phyloP scores from a whole-genome alignment of 1,284 basidiomycete genomes.

The Moesziomyces parantarcticus region DNA sequence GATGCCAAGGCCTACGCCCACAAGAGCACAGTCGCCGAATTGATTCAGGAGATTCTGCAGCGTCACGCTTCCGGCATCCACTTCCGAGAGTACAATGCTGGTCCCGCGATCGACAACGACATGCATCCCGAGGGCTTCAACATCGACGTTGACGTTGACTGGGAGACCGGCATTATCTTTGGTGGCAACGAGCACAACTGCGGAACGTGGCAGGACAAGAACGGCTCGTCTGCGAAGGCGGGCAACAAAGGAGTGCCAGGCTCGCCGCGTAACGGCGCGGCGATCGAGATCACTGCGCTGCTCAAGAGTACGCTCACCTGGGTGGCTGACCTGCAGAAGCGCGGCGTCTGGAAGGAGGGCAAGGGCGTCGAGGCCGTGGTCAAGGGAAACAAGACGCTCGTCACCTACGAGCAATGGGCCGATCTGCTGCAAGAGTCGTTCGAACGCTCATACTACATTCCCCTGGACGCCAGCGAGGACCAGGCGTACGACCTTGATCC shows the following conservation, averaged over 20 bases:
- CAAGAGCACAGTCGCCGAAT: slow-evolving; percentile 79
- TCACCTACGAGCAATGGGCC: slow-evolving; percentile 92
- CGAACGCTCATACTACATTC: slow-evolving; percentile 90
- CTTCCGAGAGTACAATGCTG: slow-evolving; percentile 96
- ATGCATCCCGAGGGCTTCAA: slow-evolving; percentile 94
- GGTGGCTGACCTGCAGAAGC: slow-evolving; percentile 77
- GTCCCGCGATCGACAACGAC: slow-evolving; percentile 92
- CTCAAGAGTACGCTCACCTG: slow-evolving; percentile 91
- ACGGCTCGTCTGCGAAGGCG: slow-evolving; percentile 72
- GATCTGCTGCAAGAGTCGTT: slow-evolving; percentile 86
- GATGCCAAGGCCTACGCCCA: slow-evolving; percentile 75
- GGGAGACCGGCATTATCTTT: slow-evolving; percentile 88
- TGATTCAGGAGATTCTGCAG: slow-evolving; percentile 95
- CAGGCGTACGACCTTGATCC: slow-evolving; percentile 78
- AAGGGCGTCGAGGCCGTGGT: slow-evolving; percentile 84
- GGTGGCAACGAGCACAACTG: slow-evolving; percentile 77
- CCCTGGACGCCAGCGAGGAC: slow-evolving; percentile 81
- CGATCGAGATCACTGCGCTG: slow-evolving; percentile 92
- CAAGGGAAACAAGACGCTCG: slow-evolving; percentile 76
- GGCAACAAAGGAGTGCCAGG: slow-evolving; percentile 94
- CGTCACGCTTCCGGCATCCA: slow-evolving; percentile 90
- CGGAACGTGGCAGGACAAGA: slow-evolving; percentile 66
- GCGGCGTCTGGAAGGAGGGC: slow-evolving; percentile 78
- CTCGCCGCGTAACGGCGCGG: slow-evolving; percentile 93
- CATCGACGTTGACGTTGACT: slow-evolving; percentile 92